Base-by-base conservation (phyloP, 768 basidiomycete species). In the Podaxis sp. region DNA sequence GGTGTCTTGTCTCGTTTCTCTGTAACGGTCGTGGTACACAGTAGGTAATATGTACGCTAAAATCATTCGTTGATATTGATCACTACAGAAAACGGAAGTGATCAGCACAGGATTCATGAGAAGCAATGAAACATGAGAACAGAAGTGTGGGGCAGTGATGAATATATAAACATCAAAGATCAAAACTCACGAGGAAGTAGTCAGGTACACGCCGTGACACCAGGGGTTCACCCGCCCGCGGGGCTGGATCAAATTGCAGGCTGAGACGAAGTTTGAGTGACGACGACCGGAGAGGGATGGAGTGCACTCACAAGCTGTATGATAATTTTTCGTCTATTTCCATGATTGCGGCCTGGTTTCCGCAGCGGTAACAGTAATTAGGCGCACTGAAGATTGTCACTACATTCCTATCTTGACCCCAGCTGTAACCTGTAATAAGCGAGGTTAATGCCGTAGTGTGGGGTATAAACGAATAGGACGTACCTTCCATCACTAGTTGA, bases 381-480 rank as follows among this genome's bases (percentile, higher is more conserved):
- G 97, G 97, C 66, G 97, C 97, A 65, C 95, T 98, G 82, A 98
- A 99, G 72, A 99, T 98, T 46, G 96, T 99, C 65, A 99, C 96
- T 23, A 99, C 96, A 73, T 98, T 98, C 75, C 94, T 86, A 77
- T 98, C 96, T 77, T 98, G 96, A 62, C 95, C 94, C 96, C 96
- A 98, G 72, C 94, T 97, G 74, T 92, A 91, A 50, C 90, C 90
- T 91, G 61, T 35, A 62, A 35, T 23, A 46, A 62, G 62, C 42
- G 14, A 27, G 14, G 48, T 35, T 25, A 48, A 23, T 42, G 16
- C 9, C 42, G 46, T 16, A 37, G 21, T 2, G 23, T 28, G 3
- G 5, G 35, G 28, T 40, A 18, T 48, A 52, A 40, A 50, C 6
- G 32, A 28, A 53, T 44, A 55, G 50, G 53, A 44, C 54, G 63